phyloP scores from a whole-genome alignment of 495 filamentous ascomycete genomes.

The Podospora anserina region DNA sequence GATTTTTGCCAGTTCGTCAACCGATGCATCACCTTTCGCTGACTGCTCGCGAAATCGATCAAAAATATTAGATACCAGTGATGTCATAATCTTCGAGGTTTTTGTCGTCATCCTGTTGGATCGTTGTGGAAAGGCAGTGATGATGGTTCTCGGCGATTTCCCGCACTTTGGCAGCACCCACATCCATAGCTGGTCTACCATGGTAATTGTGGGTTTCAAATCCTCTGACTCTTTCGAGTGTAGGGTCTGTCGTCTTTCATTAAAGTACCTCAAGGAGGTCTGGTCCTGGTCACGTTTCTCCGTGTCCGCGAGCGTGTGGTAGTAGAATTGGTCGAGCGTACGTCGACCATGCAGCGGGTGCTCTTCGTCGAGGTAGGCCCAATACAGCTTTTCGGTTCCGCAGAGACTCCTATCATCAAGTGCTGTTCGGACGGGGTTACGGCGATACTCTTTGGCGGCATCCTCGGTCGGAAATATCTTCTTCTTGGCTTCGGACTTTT shows the following conservation, averaged over 20 bases:
- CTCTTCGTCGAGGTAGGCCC: neutral
- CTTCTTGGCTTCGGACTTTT: neutral
- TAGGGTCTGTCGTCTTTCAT: neutral
- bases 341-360: slow-evolving; percentile 18
- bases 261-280: slow-evolving; percentile 13
- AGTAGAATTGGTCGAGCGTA: slow-evolving; percentile 23
- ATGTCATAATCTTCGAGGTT: neutral
- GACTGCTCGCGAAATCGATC: neutral
- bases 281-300: slow-evolving; percentile 23
- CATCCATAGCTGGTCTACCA: slow-evolving; percentile 28
- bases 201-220: slow-evolving; percentile 13
- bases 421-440: neutral
- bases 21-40: neutral
- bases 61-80: neutral
- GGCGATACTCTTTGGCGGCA: too few species aligned
- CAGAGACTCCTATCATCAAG: neutral
- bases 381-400: neutral
- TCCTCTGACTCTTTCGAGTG: neutral
- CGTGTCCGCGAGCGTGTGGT: slow-evolving; percentile 23
- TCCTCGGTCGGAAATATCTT: too few species aligned
- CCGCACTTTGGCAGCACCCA: slow-evolving; percentile 13
- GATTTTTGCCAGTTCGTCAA: neutral
- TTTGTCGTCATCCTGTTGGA: neutral
- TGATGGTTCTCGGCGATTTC: neutral
- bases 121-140: neutral